Conservation (phyloP, 495 filamentous ascomycete genomes). For the Xylaria nigripes region DNA sequence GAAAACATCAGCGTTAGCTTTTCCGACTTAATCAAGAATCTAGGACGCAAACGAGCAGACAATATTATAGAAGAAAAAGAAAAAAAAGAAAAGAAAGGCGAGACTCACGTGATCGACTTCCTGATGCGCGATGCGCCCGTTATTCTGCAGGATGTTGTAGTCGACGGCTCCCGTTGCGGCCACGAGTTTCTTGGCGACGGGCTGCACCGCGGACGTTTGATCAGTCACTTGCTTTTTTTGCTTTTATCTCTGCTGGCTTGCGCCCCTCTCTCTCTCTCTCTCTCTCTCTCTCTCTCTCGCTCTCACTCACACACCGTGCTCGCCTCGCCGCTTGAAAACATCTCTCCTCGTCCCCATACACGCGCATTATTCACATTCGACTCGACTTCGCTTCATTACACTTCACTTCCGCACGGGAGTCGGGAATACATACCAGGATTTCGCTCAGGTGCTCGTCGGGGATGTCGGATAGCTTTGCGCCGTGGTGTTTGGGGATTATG, state of each 20-base stretch:
- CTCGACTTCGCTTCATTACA: neutral
- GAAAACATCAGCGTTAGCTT: neutral
- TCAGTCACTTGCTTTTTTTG: too few relatives aligned
- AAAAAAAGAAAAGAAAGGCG: neutral
- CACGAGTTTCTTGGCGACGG: constrained; percentile 81
- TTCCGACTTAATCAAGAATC: too few relatives aligned
- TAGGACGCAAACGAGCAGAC: neutral
- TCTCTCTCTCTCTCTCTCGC: neutral
- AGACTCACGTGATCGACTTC: constrained; percentile 76
- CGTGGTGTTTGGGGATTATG: constrained; percentile 94
- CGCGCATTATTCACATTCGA: neutral
- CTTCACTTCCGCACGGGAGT: neutral
- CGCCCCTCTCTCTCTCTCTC: neutral
- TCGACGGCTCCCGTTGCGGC: constrained; percentile 64
- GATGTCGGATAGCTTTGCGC: constrained; percentile 84
- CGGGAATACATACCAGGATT: constrained; percentile 54
- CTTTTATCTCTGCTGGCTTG: too few relatives aligned
- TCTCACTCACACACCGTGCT: neutral
- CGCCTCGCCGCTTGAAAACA: too few relatives aligned
- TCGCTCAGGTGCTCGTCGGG: constrained; percentile 83
- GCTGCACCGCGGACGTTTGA: too few relatives aligned
- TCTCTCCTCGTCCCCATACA: neutral
- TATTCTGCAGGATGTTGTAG: constrained; percentile 97
- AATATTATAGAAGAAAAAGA: too few relatives aligned
- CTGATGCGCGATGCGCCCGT: constrained; percentile 89